phyloP scores from a whole-genome alignment of 169 alveolate genomes.

The Babesia ovata region DNA sequence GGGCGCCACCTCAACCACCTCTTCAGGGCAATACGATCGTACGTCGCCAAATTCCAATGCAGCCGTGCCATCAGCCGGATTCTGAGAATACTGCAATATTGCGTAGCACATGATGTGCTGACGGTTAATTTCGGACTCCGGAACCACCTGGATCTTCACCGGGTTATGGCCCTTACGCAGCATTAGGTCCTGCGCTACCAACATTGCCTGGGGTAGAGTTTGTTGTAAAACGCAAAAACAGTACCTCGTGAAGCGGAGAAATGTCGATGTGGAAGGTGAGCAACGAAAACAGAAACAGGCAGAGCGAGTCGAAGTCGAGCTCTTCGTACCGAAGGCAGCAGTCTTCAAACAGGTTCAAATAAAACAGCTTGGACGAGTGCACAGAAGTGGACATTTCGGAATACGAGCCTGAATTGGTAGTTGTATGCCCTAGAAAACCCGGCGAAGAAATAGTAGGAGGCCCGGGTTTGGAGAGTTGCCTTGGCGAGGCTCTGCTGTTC shows the following conservation, averaged over 20 bases:
- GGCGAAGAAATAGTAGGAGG: background rate
- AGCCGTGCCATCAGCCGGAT: constrained; percentile 1
- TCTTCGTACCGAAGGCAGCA: constrained; percentile 43
- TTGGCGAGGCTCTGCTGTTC: background rate
- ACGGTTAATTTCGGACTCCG: background rate
- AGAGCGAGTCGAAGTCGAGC: constrained; percentile 11
- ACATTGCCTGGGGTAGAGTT: constrained; percentile 3
- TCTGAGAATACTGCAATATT: constrained; percentile 29
- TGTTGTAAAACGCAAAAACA: no score
- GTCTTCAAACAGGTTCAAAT: constrained; percentile 62
- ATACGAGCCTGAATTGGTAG: background rate
- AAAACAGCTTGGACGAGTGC: constrained; percentile 51
- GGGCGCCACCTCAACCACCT: no score
- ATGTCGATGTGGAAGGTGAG: constrained; percentile 59
- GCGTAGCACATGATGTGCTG: constrained; percentile 45
- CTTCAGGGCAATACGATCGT: background rate
- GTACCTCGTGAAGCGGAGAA: constrained; percentile 53
- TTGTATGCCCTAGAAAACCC: background rate
- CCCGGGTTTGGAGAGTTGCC: background rate
- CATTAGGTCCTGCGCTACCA: constrained; percentile 25
- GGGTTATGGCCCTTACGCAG: constrained; percentile 30
- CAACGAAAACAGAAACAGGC: constrained; percentile 31
- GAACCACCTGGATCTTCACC: constrained; percentile 16
- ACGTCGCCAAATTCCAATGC: constrained; percentile 8
- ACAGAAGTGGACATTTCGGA: background rate